A percentile compares a stretch with the other conserved stretches of the same genome.
Conservation (phyloP, 192 early-diverging fungal genomes). For the Thoreauomyces humboldtii region DNA sequence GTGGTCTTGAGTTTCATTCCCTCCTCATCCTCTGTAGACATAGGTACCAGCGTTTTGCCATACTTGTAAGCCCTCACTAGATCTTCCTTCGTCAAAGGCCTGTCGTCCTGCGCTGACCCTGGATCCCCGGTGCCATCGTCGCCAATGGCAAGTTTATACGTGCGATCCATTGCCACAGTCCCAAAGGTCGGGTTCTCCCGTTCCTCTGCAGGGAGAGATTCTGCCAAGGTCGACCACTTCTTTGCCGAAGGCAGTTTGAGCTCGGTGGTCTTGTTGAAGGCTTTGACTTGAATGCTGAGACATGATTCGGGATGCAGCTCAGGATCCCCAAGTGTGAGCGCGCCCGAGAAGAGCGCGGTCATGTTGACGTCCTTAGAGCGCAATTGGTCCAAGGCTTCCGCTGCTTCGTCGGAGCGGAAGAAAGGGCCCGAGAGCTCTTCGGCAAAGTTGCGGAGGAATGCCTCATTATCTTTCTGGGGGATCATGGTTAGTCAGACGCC, state of each 20-base stretch:
- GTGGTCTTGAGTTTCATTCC: constrained; percentile 54
- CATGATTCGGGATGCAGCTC: constrained; percentile 35
- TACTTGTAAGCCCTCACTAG: constrained; percentile 65
- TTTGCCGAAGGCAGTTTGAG: constrained; percentile 58
- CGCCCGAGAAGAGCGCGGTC: constrained; percentile 50
- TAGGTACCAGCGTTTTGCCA: constrained; percentile 66
- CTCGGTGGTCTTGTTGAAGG: constrained; percentile 56
- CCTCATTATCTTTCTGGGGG: constrained; percentile 46
- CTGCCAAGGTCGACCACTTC: constrained; percentile 60
- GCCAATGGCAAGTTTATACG: constrained; percentile 33
- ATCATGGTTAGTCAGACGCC: neutral
- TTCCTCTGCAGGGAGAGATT: constrained; percentile 32
- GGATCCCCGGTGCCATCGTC: constrained; percentile 8
- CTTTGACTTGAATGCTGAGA: constrained; percentile 52
- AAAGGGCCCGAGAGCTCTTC: constrained; percentile 23
- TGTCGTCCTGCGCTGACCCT: neutral
- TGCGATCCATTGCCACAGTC: constrained; percentile 36
- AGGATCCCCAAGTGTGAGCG: constrained; percentile 54
- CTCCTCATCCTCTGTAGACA: constrained; percentile 59
- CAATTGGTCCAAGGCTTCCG: constrained; percentile 40
- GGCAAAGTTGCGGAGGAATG: constrained; percentile 47
- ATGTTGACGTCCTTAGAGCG: constrained; percentile 56
- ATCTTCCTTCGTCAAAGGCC: constrained; percentile 36
- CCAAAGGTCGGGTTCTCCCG: constrained; percentile 19
- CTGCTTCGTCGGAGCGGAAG: constrained; percentile 50